A percentile compares a stretch with the other conserved stretches of the same genome.
Evolutionary conservation across 495 filamentous ascomycete genomes (phyloP).

Genomic region (Choiromyces venosus): DNA sequence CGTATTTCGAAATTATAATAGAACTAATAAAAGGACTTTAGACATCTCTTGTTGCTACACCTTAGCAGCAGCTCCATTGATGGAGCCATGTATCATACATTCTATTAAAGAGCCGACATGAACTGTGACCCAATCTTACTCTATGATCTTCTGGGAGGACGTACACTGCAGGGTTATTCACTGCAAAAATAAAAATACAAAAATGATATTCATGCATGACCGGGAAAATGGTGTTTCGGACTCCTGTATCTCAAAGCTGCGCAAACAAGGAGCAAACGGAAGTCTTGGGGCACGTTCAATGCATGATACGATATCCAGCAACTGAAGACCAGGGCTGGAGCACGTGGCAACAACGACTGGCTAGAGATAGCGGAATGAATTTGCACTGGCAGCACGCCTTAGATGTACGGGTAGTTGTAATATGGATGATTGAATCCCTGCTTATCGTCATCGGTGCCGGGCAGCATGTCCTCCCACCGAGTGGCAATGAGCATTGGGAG

Average conservation of each 20-base stretch:
- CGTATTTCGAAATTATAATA: neutral
- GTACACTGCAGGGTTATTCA: neutral
- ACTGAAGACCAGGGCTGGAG: neutral
- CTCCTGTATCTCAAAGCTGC: neutral
- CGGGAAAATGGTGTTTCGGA: neutral
- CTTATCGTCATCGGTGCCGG: neutral
- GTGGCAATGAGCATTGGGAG: neutral
- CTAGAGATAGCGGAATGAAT: neutral
- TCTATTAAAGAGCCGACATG: neutral
- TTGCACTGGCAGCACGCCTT: neutral
- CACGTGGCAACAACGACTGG: constrained; percentile 2
- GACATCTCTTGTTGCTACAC: neutral
- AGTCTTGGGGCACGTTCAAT: neutral
- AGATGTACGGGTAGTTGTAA: neutral
- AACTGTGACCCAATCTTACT: neutral
- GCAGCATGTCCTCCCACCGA: neutral
- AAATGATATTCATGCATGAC: neutral
- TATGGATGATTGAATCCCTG: neutral
- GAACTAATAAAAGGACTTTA: neutral
- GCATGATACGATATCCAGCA: neutral
- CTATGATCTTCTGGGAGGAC: neutral
- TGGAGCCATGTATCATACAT: neutral
- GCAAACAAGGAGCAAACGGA: neutral
- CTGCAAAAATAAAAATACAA: neutral
- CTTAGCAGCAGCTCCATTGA: neutral